Evolutionary conservation across 306 rosid genomes (phyloP).

Genomic region (Cicer bijugum): DNA sequence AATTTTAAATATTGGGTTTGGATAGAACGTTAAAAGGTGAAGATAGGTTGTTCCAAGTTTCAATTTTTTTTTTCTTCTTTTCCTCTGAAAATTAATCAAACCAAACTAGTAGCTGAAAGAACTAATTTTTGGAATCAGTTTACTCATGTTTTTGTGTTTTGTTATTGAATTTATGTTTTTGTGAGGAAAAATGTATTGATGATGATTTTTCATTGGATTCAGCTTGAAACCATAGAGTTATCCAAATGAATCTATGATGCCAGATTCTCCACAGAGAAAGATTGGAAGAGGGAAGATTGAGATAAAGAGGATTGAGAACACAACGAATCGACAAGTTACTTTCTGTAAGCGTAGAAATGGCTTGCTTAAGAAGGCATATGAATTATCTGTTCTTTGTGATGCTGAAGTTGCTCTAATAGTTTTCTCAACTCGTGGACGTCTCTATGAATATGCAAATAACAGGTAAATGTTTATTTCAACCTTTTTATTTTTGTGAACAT

Average conservation of each 20-base stretch:
- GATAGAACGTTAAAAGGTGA: not conserved
- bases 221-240: conserved; percentile 59
- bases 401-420: conserved; percentile 70
- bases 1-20: too few species aligned
- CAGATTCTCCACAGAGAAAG: conserved; percentile 50
- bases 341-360: conserved; percentile 62
- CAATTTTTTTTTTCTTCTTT: conserved; percentile 7
- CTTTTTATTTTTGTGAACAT: conserved; percentile 27
- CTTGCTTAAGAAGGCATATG: conserved; percentile 61
- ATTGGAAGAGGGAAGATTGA: conserved; percentile 63
- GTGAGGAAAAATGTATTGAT: conserved; percentile 13
- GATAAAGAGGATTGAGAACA: conserved; percentile 59
- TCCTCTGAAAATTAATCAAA: conserved; percentile 8
- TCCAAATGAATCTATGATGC: conserved; percentile 59
- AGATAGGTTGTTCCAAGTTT: conserved; percentile 32
- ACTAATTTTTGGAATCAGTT: not conserved
- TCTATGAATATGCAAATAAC: conserved; percentile 60
- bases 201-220: conserved; percentile 40
- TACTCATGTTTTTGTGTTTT: not conserved
- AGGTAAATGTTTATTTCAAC: conserved; percentile 44
- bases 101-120: not conserved
- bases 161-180: too few species aligned
- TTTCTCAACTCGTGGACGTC: conserved; percentile 61
- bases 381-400: conserved; percentile 84
- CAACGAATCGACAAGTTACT: conserved; percentile 58